Evolutionary conservation across 441 rosid genomes (phyloP), one percentile per base, ranked within the genome.

Genomic region (Jatropha multifida): DNA sequence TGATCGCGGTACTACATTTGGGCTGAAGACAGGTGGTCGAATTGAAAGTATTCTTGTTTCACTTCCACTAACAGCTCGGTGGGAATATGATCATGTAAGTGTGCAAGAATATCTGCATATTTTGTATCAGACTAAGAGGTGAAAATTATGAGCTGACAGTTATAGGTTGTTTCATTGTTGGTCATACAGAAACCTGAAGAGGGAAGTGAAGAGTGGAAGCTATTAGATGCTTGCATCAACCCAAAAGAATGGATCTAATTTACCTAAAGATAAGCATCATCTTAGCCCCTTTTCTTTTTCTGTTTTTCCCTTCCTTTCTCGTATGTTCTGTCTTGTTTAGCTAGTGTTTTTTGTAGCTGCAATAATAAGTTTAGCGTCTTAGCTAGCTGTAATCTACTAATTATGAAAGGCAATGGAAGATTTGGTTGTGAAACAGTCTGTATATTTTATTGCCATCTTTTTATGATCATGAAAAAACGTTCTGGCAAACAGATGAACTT

Each of bases 21-120:
- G 99, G 75, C 81, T 96, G 84, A 96, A 93, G 88, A 96, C 98
- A 4, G 97, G 98, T 75, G 97, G 99, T 44, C 79, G 97, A 75
- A 96, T 96, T 72, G 97, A 96, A 88, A 96, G 99, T 74, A 92
- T 93, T 82, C 98, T 96, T 46, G 97, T 96, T 73, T 93, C 98
- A 72, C 91, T 96, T 73, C 99, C 99, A 5, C 86, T 90, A 14
- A 82, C 94, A 59, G 95, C 98, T 72, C 91, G 99, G 70, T 96
- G 99, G 98, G 98, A 96, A 72, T 96, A 96, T 72, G 99, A 94
- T 76, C 98, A 92, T 77, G 98, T 96, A 86, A 86, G 95, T 74
- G 65, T 65, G 71, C 52, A 44, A 32, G 20, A 55, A 56, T 66
- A 17, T 41, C 65, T 38, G 49, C 41, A 10, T 49, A 17, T 14